phyloP scores from a whole-genome alignment of 192 early-diverging fungal genomes.

The Piromyces sp. region DNA sequence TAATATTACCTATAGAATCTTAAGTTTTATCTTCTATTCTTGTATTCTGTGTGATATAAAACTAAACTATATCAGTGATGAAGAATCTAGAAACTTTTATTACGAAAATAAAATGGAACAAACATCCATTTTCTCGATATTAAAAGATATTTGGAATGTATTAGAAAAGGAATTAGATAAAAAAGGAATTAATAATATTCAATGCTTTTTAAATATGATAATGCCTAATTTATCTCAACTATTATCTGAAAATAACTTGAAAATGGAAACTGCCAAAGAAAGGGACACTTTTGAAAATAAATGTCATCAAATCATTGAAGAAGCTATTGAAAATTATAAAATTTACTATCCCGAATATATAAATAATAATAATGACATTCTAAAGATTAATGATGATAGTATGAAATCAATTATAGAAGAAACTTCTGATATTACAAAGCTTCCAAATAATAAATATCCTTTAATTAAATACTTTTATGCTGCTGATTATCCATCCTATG shows the following conservation, averaged over 20 bases:
- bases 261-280: neutral
- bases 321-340: neutral
- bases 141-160: neutral
- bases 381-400: neutral
- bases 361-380: neutral
- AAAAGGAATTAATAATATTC: neutral
- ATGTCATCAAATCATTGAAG: neutral
- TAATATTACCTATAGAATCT: neutral
- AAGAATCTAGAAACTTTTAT: neutral
- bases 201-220: neutral
- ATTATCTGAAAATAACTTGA: neutral
- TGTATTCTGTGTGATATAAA: neutral
- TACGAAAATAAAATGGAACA: neutral
- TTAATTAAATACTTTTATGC: neutral
- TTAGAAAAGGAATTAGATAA: neutral
- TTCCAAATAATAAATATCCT: neutral
- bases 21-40: neutral
- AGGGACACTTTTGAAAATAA: neutral
- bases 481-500: neutral
- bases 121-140: neutral
- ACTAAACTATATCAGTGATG: neutral
- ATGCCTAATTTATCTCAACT: neutral
- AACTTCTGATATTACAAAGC: neutral
- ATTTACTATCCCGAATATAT: neutral
- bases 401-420: neutral